A percentile compares a stretch with the other conserved stretches of the same genome.
Conservation (phyloP, 148 eudicot genomes). For the Rhododendron williamsianum region DNA sequence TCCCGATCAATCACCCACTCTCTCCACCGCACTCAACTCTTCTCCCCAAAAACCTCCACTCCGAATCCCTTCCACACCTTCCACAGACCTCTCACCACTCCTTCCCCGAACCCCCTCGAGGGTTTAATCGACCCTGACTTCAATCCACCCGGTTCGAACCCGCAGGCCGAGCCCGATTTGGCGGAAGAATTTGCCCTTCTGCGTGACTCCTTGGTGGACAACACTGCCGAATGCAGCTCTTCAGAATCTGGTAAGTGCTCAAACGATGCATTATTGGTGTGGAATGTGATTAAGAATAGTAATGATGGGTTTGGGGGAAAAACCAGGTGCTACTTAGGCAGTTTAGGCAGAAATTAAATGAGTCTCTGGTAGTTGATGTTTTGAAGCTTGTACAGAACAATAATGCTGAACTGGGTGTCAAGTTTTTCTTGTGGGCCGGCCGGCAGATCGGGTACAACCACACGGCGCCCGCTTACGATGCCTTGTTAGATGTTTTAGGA, state of each 20-base stretch:
- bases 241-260: slow-evolving; percentile 37
- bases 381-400: slow-evolving; percentile 43
- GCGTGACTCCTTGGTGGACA: slow-evolving; percentile 24
- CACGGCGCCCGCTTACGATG: slow-evolving; percentile 46
- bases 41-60: background rate
- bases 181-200: slow-evolving; percentile 40
- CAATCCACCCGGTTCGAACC: background rate
- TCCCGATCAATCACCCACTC: background rate
- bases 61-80: background rate
- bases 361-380: slow-evolving; percentile 59
- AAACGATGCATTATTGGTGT: slow-evolving; percentile 37
- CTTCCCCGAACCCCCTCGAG: slow-evolving; percentile 28
- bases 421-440: slow-evolving; percentile 87
- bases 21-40: background rate
- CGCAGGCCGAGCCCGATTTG: slow-evolving; percentile 13
- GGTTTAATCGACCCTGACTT: slow-evolving; percentile 28
- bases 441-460: slow-evolving; percentile 83
- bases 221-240: slow-evolving; percentile 1
- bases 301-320: slow-evolving; percentile 41
- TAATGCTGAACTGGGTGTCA: slow-evolving; percentile 53
- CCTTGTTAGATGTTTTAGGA: slow-evolving; percentile 54
- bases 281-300: slow-evolving; percentile 36
- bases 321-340: slow-evolving; percentile 58
- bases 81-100: slow-evolving; percentile 24
- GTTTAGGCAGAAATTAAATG: slow-evolving; percentile 56